Percentiles rank a stretch among this genome's conserved stretches.
These are phyloP conservation scores for Calonectria pauciramosa DNA, from an alignment of 2,329 filamentous ascomycete genomes.

Conservation along the genomic window DNA sequence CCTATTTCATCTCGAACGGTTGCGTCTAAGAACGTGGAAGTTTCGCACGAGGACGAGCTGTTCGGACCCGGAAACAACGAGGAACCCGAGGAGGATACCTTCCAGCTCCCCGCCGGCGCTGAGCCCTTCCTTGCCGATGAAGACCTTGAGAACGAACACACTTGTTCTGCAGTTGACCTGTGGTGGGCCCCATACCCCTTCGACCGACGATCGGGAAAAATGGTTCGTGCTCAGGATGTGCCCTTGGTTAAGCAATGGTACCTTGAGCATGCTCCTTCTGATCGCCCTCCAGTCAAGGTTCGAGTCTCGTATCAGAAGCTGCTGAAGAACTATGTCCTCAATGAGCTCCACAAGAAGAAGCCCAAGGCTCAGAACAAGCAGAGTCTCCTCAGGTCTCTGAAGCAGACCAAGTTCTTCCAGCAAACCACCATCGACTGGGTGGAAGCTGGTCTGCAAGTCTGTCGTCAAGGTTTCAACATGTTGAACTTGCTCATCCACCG, in stretches of 20 bases:
- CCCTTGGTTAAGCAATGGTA: constrained; percentile 99
- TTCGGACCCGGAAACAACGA: constrained; percentile 86
- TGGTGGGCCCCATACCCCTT: constrained; percentile 99
- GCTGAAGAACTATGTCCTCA: constrained; percentile 94
- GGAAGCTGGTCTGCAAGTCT: constrained; percentile 97
- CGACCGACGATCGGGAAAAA: constrained; percentile 90
- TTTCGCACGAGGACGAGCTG: constrained; percentile 93
- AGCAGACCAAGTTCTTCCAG: constrained; percentile 99
- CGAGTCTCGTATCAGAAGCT: constrained; percentile 98
- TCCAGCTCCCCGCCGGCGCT: constrained; percentile 82
- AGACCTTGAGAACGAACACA: constrained; percentile 89
- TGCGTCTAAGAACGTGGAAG: constrained; percentile 91
- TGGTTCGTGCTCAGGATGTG: constrained; percentile 97
- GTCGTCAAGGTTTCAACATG: constrained; percentile 99
- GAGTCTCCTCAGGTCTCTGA: constrained; percentile 88
- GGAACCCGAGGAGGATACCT: constrained; percentile 83
- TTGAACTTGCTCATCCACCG: constrained; percentile 96
- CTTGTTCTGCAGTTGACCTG: constrained; percentile 88
- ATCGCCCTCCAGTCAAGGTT: constrained; percentile 92
- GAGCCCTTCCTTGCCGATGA: constrained; percentile 94
- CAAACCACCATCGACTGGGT: constrained; percentile 99
- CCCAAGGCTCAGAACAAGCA: constrained; percentile 97
- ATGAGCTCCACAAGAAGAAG: constrained; percentile 95
- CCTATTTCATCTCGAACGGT: constrained; percentile 96
- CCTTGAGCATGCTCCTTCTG: constrained; percentile 91